Percentiles rank a stretch among this genome's conserved stretches.
Conservation (phyloP, 2,329 filamentous ascomycete species). For the Clarireedia hainanense region DNA sequence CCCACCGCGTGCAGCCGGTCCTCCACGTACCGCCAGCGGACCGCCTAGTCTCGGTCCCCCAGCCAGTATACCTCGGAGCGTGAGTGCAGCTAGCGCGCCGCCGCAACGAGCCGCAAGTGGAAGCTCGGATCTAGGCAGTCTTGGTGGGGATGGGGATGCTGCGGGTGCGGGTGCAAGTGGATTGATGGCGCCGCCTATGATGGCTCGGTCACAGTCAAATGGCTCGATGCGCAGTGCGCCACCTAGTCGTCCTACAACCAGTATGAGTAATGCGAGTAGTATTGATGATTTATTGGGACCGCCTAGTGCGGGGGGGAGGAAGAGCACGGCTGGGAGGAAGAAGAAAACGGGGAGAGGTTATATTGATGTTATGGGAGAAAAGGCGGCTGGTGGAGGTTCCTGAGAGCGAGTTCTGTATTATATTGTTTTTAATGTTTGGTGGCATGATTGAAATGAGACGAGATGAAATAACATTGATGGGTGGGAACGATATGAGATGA, state of each 20-base stretch:
- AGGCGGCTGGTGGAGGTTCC: not conserved
- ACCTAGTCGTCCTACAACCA: conserved; percentile 64
- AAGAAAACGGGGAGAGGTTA: conserved; percentile 86
- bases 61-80: not conserved
- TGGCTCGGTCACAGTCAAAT: too few relatives aligned
- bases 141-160: conserved; percentile 12
- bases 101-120: not conserved
- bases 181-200: not conserved
- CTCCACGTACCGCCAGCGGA: conserved; percentile 25
- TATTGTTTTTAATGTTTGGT: too few relatives aligned
- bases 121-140: conserved; percentile 2
- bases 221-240: conserved; percentile 31
- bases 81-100: not conserved
- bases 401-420: too few relatives aligned
- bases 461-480: too few relatives aligned
- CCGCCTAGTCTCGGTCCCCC: not conserved
- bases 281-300: conserved; percentile 88
- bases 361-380: conserved; percentile 79
- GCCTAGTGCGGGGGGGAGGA: conserved; percentile 58
- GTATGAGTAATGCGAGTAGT: conserved; percentile 84
- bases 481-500: too few relatives aligned
- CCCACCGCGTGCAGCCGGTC: conserved; percentile 54
- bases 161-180: not conserved
- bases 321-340: conserved; percentile 52
- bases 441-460: too few relatives aligned